Base-by-base conservation (phyloP, 148 eudicot species). In the Rheum nobile region DNA sequence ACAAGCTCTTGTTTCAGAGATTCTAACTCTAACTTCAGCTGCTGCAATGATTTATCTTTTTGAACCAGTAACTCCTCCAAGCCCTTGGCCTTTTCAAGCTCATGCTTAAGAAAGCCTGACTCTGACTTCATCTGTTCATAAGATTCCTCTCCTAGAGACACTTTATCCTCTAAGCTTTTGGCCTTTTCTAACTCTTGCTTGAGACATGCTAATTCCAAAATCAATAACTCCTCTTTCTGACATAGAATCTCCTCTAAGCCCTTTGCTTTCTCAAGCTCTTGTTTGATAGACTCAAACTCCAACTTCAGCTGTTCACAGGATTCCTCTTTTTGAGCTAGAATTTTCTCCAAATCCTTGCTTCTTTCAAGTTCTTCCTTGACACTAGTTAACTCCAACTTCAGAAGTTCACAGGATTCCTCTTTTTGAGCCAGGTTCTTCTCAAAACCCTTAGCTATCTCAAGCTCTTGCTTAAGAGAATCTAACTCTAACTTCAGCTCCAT, bases 401-500 rank as follows among this genome's bases (percentile, higher is more conserved):
- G 86, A 43, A 88, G 83, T 80, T 87, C 90, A 32, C 84, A 52
- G 19, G 80, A 77, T 69, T 74, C 82, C 72, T 89, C 96, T 72
- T 80, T 85, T 65, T 86, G 87, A 31, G 71, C 72, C 74, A 90
- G 74, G 72, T 82, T 83, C 78, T 84, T 83, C 82, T 90, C 89
- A 38, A 72, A 79, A 70, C 41, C 65, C 75, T 78, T 80, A 6
- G 85, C 80, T 71, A 78, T 84, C 54, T 84, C 86, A 70, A 90
- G 86, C 74, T 92, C 88, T 72, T 74, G 75, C 50, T 83, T 84
- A 65, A 92, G 81, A 81, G 79, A 78, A 55, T 79, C 85, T 50
- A 92, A 81, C 81, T 92, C 89, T 22, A 71, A 76, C 43, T 84
- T 84, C 89, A 88, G 63, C 74, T 87, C 86, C 46, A 80, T 72